Evolutionary conservation across 2,329 filamentous ascomycete species (phyloP).

Genomic region (Fusarium pseudograminearum): DNA sequence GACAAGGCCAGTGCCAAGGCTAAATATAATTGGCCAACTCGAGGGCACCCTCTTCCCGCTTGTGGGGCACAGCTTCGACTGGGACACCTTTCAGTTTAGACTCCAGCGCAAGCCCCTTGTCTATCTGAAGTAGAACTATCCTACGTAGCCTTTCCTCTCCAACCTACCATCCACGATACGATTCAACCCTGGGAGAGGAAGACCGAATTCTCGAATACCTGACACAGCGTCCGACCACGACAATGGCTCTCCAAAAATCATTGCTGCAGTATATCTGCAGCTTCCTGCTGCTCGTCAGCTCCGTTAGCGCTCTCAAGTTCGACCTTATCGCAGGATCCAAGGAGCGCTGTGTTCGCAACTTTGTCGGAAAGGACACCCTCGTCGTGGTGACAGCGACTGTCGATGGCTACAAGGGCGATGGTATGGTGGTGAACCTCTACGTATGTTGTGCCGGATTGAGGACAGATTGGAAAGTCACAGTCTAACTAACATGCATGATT

Average conservation of each 20-base stretch:
- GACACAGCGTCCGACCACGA: constrained; percentile 14
- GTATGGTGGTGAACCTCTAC: constrained; percentile 93
- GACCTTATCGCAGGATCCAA: constrained; percentile 81
- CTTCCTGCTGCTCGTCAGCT: constrained; percentile 66
- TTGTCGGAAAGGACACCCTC: constrained; percentile 89
- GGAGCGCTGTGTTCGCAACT: constrained; percentile 96
- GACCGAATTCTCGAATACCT: constrained; percentile 1
- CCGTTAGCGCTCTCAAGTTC: constrained; percentile 85
- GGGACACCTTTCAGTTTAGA: constrained; percentile 52
- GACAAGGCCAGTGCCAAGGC: constrained; percentile 43
- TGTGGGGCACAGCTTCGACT: constrained; percentile 45
- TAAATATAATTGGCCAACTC: constrained; percentile 29
- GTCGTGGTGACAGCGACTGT: constrained; percentile 95
- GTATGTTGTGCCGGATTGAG: constrained; percentile 64
- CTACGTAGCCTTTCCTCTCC: constrained; percentile 43
- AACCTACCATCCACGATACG: constrained; percentile 25
- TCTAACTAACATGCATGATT: constrained; percentile 26
- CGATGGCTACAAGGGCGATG: constrained; percentile 88
- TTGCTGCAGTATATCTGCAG: constrained; percentile 70
- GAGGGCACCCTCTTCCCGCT: constrained; percentile 20
- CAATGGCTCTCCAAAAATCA: constrained; percentile 64
- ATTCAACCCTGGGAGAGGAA: constrained; percentile 25
- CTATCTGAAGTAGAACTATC: constrained; percentile 34
- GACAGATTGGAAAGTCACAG: constrained; percentile 9
- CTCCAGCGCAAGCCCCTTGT: constrained; percentile 36